Base-by-base conservation (phyloP, 1,139 yeast genomes). In the Lodderomyces beijingensis region DNA sequence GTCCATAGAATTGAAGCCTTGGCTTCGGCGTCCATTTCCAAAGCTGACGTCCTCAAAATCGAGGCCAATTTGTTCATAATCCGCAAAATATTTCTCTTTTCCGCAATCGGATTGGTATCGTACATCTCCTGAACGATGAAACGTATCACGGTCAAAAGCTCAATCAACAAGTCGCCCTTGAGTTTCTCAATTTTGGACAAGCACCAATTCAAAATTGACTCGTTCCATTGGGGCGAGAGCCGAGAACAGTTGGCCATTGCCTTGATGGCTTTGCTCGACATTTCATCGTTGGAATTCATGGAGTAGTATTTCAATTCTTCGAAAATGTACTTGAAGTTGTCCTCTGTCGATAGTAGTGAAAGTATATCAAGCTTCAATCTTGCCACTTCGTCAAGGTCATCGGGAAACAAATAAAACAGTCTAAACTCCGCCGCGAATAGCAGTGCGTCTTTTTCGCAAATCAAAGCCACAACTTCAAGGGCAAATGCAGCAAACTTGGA, bases 1-100 rank as follows among this genome's bases (percentile, higher is more conserved):
- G 89, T 70, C 97, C 97, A 93, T 12, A 91, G 70, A 14, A 88
- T 79, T 36, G 93, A 83, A 1, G 95, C 88, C 43, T 79, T 76
- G 0, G 97, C 95, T 12, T 68, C 66, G 15, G 62, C 52, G 19
- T 59, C 68, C 19, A 70, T 46, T 2, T 51, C 48, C 3, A 60
- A 27, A 11, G 41, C 42, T 3, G 45, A 44, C 33, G 56, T 59
- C 3, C 42, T 38, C 32, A 66, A 48, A 3, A 63, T 51, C 23
- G 50, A 37, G 2, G 75, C 62, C 8, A 74, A 51, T 30, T 55
- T 57, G 34, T 58, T 59, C 3, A 65, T 61, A 2, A 71, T 66
- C 28, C 55, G 59, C 15, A 55, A 47, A 4, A 50, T 55, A 21
- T 52, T 47, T 41, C 41, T 59, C 36, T 40, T 40, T 57, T 64